Base-by-base conservation (phyloP, 306 rosid genomes). In the Quillaja saponaria region DNA sequence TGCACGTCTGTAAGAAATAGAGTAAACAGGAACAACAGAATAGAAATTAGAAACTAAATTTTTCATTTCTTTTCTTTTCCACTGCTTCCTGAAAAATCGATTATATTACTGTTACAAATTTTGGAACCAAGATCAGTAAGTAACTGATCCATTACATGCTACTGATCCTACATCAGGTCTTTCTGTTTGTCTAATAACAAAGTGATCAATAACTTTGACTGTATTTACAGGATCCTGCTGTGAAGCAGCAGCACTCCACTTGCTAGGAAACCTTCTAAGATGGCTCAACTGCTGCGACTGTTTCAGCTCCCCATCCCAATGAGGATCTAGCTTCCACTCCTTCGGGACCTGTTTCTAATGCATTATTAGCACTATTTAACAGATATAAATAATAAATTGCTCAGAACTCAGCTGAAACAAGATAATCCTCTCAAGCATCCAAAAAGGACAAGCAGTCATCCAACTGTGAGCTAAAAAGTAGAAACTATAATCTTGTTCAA, bases 141-240 rank as follows among this genome's bases (percentile, higher is more conserved):
- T 17, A 31, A 54, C 77, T 77, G 80, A 63, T 34, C 69, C 88
- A 17, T 79, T 76, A 49, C 42, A 8, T 39, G 69, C 49, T 14
- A 16, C 15, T 34, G 63, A 58, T 49, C 33, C 78, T 45, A 15
- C 5, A 38, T 66, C 79, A 56, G 72, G 52, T 38, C 50, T 81
- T 21, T 71, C 85, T 5, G 82, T 76, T 67, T 62, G 78, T 59
- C 45, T 68, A 63, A 87, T 86, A 53, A 85, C 80, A 45, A 94
- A 89, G 42, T 82, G 95, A 63, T 94, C 97, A 34, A 94, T 95
- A 68, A 94, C 76, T 77, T 83, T 94, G 67, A 94, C 99, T 0
- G 95, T 76, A 14, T 83, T 80, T 18, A 89, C 63, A 10, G 99
- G 97, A 63, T 89, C 97, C 61, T 78, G 96, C 55, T 76, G 77